Percentiles rank a stretch among this genome's conserved stretches.
phyloP scores from a whole-genome alignment of 805 yeast genomes.

The Monosporozyma servazzii region DNA sequence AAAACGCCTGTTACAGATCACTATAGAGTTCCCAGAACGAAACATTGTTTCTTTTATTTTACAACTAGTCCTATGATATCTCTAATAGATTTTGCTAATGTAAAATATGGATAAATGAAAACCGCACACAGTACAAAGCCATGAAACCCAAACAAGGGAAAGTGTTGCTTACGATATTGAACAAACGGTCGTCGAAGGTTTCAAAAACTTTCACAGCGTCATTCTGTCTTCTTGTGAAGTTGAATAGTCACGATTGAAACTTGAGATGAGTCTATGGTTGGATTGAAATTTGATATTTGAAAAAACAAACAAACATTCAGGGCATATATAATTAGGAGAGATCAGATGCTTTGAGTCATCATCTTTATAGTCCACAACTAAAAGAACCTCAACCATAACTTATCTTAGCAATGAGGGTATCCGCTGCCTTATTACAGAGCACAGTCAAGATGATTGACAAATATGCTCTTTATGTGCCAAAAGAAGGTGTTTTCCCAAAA shows the following conservation, averaged over 20 bases:
- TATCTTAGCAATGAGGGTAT: conserved; percentile 15
- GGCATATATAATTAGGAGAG: too few relatives aligned
- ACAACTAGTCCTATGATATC: too few relatives aligned
- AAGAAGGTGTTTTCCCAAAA: conserved; percentile 70
- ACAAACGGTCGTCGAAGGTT: too few relatives aligned
- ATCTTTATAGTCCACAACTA: background rate
- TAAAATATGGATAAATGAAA: background rate
- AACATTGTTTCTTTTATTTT: background rate
- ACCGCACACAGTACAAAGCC: too few relatives aligned
- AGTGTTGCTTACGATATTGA: too few relatives aligned
- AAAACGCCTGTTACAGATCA: background rate
- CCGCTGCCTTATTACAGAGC: conserved; percentile 13
- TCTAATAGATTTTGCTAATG: background rate
- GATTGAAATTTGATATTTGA: too few relatives aligned
- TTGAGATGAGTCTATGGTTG: too few relatives aligned
- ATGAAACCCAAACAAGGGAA: too few relatives aligned
- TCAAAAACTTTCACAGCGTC: too few relatives aligned
- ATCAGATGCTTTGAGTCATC: background rate
- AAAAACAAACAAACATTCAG: too few relatives aligned
- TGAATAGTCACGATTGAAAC: too few relatives aligned
- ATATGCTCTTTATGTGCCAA: conserved; percentile 68
- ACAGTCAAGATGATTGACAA: conserved; percentile 39
- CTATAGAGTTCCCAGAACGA: background rate
- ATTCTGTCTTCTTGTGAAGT: too few relatives aligned
- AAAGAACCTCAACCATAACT: background rate